Evolutionary conservation across 164 flowering plant genomes (phyloP), one percentile per base, ranked within the genome.

Genomic region (Santalum album): DNA sequence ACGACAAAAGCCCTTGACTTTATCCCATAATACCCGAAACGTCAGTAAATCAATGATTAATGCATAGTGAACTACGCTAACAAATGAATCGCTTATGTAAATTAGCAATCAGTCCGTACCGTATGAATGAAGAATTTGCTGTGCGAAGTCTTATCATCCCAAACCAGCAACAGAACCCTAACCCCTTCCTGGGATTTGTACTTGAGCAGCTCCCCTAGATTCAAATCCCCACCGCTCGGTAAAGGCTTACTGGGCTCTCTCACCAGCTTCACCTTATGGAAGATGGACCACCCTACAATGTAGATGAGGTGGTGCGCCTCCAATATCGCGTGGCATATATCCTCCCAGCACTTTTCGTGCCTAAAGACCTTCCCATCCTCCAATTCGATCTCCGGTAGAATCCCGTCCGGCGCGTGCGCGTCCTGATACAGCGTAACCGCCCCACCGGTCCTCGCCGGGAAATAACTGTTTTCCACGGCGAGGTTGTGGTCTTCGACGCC

Each of bases 141-240:
- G 49, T 79, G 83, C 0, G 90, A 84, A 49, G 90, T 84, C 62
- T 77, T 77, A 38, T 84, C 90, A 63, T 84, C 87, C 90, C 90
- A 84, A 64, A 79, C 90, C 63, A 84, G 49, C 65, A 84, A 36
- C 70, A 84, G 53, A 44, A 84, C 90, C 47, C 90, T 36, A n/a
- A 79, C 84, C 0, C 90, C 90, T 77, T 83, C 90, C 27, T 84
- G 76, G 0, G 84, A 79, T 48, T 84, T 84, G 49, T 77, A 84
- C 76, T 72, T 84, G 23, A 84, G 67, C 61, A 84, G 51, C 26
- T 84, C 87, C 17, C 90, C 90, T 21, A 84, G 54, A 43, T 45
- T 79, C 75, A 81, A 60, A 52, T 81, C 39, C 19, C 86, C 86
- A 11, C 84, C 86, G 6, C 36, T 64, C 0, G 84, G 86, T 64